Evolutionary conservation across 768 basidiomycete species (phyloP), one percentile per base, ranked within the genome.

Genomic region (Trametes gibbosa): DNA sequence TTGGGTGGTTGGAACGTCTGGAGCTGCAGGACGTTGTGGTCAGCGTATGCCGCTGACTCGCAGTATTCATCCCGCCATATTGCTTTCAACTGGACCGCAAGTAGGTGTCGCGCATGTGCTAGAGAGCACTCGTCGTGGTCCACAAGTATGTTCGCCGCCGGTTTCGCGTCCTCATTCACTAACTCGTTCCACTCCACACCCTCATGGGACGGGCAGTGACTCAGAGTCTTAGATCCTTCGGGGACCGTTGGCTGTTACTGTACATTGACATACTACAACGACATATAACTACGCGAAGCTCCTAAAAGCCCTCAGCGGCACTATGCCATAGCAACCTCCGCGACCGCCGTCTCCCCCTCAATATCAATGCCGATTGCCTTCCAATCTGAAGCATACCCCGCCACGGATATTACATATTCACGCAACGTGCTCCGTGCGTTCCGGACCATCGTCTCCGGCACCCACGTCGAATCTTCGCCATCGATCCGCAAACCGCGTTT

Each of bases 101-200:
- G 29, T 3, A 49, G 48, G n/a, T 49, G 48, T 14, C 27, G 48
- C 27, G 52, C 52, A 24, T 43, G 41, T n/a, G 52, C 52, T 23
- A 29, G 27, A 8, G 52, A 53, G 41, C 52, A 53, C 27, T 53
- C 41, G 16, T 53, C 52, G 24, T 19, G 41, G 16, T 45, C 42
- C 5, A 29, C 2, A 9, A 21, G 24, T 5, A 45, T n/a, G 8
- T 53, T 14, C 8, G 52, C 52, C n/a, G 52, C 52, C 21, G 7
- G 25, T 21, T 53, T 53, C 16, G 52, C 52, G 25, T 53, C 52
- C 41, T 43, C 16, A n/a, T 50, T 34, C 32, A 50, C 49, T n/a
- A 5, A 23, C n/a, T 50, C 49, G n/a, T 40, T 53, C 27, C 27
- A 34, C 41, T 29, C 17, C 16, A 53, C 40, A 8, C 52, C 52